Evolutionary conservation across 2,329 filamentous ascomycete species (phyloP).

Genomic region (Verticillium albo-atrum): DNA sequence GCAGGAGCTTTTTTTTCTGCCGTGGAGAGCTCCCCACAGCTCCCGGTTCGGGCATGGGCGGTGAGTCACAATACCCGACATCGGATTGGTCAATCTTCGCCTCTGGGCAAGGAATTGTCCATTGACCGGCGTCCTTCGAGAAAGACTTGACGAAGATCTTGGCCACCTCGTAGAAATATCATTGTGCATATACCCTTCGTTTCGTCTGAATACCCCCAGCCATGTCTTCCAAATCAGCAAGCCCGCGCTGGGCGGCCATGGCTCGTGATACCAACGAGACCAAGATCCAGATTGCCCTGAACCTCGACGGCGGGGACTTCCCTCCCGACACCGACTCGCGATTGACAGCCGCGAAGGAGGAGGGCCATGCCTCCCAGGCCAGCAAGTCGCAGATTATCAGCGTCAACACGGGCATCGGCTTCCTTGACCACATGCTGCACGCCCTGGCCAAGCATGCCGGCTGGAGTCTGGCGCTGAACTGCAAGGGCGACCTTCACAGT

Average conservation of each 20-base stretch:
- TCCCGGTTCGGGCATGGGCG: not conserved
- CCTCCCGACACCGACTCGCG: slow-evolving; percentile 58
- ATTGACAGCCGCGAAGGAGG: slow-evolving; percentile 42
- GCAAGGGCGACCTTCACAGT: slow-evolving; percentile 90
- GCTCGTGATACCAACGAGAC: slow-evolving; percentile 96
- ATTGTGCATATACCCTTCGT: not conserved
- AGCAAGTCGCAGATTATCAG: slow-evolving; percentile 82
- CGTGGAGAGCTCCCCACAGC: slow-evolving; percentile 2
- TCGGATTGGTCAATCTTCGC: slow-evolving; percentile 3
- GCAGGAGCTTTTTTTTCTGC: slow-evolving; percentile 1
- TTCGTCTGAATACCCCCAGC: not conserved
- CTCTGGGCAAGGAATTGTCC: not conserved
- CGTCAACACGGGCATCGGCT: slow-evolving; percentile 91
- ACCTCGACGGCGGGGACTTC: slow-evolving; percentile 84
- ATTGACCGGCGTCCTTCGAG: not conserved
- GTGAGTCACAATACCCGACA: not conserved
- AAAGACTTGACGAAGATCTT: not conserved
- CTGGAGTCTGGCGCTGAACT: slow-evolving; percentile 81
- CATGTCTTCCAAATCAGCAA: slow-evolving; percentile 9
- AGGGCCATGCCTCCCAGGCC: slow-evolving; percentile 76
- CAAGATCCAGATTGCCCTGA: slow-evolving; percentile 88
- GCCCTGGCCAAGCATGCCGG: slow-evolving; percentile 93
- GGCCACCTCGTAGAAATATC: not conserved
- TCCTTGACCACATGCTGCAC: slow-evolving; percentile 98
- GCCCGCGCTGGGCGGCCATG: slow-evolving; percentile 66